phyloP scores from a whole-genome alignment of 768 basidiomycete genomes.

The Clitopilus hobsonii region DNA sequence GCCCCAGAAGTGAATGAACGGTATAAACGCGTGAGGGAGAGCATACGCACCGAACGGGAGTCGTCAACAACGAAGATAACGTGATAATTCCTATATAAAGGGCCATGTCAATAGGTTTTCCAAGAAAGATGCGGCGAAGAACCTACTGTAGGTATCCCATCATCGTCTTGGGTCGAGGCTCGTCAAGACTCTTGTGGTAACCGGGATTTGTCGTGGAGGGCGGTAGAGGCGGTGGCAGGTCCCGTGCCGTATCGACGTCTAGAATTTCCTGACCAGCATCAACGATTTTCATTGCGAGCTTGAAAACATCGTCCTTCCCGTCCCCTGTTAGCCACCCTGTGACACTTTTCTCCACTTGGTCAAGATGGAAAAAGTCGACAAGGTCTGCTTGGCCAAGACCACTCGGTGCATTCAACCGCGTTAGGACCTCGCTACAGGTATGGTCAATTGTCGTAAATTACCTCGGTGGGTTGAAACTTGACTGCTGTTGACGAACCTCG shows the following conservation, averaged over 20 bases:
- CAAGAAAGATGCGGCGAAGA: background rate
- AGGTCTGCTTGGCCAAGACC: slow-evolving; percentile 12
- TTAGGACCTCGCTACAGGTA: slow-evolving; percentile 1
- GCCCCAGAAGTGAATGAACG: background rate
- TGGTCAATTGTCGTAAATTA: background rate
- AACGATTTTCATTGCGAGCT: slow-evolving; percentile 7
- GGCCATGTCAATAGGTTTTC: background rate
- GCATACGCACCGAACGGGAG: slow-evolving; percentile 22
- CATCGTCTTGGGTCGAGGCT: slow-evolving; percentile 18
- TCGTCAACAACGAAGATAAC: slow-evolving; percentile 25
- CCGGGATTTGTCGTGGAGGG: slow-evolving; percentile 13
- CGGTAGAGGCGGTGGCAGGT: slow-evolving; percentile 15
- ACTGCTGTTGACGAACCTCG: slow-evolving; percentile 4
- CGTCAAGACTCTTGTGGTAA: slow-evolving; percentile 20
- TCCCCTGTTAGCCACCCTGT: slow-evolving; percentile 9
- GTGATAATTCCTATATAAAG: slow-evolving; percentile 18
- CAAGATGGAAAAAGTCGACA: slow-evolving; percentile 13
- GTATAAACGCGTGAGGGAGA: background rate
- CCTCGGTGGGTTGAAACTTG: too few relatives aligned
- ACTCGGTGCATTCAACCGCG: slow-evolving; percentile 13
- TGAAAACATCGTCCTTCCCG: slow-evolving; percentile 1
- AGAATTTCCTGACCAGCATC: slow-evolving; percentile 7
- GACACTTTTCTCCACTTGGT: slow-evolving; percentile 9
- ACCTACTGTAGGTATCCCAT: slow-evolving; percentile 18
- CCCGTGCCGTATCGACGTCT: slow-evolving; percentile 6